Base-by-base conservation (phyloP, 495 filamentous ascomycete genomes). In the Umbilicaria muhlenbergii region DNA sequence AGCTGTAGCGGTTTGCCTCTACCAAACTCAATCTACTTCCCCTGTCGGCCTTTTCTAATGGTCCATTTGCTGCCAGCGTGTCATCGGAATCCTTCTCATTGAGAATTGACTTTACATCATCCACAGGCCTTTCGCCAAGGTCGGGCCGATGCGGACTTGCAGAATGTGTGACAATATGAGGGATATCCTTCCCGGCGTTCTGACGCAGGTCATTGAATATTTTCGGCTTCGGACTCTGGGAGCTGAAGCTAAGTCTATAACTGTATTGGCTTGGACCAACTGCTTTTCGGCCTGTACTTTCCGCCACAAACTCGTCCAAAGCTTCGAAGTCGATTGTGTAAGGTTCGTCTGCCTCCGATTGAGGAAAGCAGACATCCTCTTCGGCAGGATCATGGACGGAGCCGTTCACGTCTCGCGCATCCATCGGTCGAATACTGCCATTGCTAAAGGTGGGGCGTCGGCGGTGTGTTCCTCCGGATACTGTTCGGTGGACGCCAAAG, bases 301-400 rank as follows among this genome's bases (percentile, higher is more conserved):
- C 65, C 3, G 77, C 80, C 32, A 92, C 78, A 46, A 89, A 92
- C 48, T 80, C 83, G 59, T 94, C 86, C 13, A 94, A 65, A 39
- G 81, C 83, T 51, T 94, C 85, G 46, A 84, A 94, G 53, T 94
- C 85, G 49, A 94, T 92, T 39, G 64, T 68, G 24, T 71, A 63
- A 17, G 28, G 36, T 21, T 38, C 12, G 70, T 72, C 37, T 75
- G 75, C 66, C n/a, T 74, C 69, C 16, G 49, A 68, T 16, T 50
- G 52, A 11, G 82, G 85, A 42, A 86, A 89, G 62, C 86, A 94
- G 3, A 89, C 77, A 58, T 95, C 88, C 38, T 89, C 87, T 50
- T 85, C 78, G 4, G 75, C 79, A 1, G 54, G 42, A 33, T 62
- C 59, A 19, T 64, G 48, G 21, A 65, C 59, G 15, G 58, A 58